Evolutionary conservation across 768 basidiomycete genomes (phyloP).

Genomic region (Lanmaoa rubissima): DNA sequence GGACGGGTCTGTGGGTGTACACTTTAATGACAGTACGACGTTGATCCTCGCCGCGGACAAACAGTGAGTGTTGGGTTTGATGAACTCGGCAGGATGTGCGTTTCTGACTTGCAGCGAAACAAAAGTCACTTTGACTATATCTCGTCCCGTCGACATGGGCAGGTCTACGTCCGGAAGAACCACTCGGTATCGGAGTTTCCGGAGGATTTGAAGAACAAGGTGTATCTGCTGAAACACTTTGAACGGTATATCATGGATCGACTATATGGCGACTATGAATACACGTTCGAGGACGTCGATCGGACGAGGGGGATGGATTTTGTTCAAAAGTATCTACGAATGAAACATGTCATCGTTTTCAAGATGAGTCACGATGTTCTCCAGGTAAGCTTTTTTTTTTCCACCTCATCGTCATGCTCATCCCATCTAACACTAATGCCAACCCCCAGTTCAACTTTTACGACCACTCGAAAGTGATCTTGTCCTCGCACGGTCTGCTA

Average conservation of each 20-base stretch:
- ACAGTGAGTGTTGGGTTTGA: slow-evolving; percentile 49
- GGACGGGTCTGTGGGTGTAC: slow-evolving; percentile 90
- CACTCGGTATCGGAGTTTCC: slow-evolving; percentile 70
- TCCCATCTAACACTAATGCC: no score
- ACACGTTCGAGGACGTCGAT: slow-evolving; percentile 68
- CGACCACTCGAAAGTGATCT: slow-evolving; percentile 93
- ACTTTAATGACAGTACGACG: slow-evolving; percentile 95
- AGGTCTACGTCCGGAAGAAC: slow-evolving; percentile 69
- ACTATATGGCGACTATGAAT: slow-evolving; percentile 81
- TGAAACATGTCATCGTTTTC: slow-evolving; percentile 98
- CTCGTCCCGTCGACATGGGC: slow-evolving; percentile 61
- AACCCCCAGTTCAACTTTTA: slow-evolving; percentile 60
- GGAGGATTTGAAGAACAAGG: slow-evolving; percentile 83
- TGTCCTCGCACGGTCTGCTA: slow-evolving; percentile 74
- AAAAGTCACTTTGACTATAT: slow-evolving; percentile 83
- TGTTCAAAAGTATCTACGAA: slow-evolving; percentile 91
- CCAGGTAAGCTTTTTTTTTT: slow-evolving; percentile 55
- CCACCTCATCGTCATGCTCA: background rate
- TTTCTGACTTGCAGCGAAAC: background rate
- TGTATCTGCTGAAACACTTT: slow-evolving; percentile 91
- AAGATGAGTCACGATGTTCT: slow-evolving; percentile 92
- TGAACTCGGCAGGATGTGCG: background rate
- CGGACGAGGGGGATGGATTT: slow-evolving; percentile 88
- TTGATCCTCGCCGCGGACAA: slow-evolving; percentile 85
- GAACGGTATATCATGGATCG: slow-evolving; percentile 93